Evolutionary conservation across 2,329 filamentous ascomycete genomes (phyloP), one percentile per base, ranked within the genome.

Genomic region (Leptodontidium sp.): DNA sequence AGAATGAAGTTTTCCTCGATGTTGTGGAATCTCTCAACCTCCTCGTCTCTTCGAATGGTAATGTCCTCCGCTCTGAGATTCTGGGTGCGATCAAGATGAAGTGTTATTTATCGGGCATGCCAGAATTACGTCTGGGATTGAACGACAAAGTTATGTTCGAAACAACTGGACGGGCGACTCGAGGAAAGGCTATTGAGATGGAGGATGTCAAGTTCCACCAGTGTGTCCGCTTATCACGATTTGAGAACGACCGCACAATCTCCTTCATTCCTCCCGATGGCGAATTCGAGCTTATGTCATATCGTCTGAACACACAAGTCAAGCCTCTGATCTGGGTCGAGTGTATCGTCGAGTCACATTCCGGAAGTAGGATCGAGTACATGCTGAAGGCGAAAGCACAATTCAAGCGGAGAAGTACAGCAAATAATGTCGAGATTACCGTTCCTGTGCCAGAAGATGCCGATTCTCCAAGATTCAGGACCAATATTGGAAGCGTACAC

Each of bases 101-200:
- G 83, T 99, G 96, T 83, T 99, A 99, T 79, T 86, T 99, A 17
- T 97, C 93, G 58, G 96, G 96, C 68, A 99, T 99, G 96, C 96
- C 96, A 12, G 96, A 99, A 82, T 82, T 99, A 77, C 91, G 96
- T 35, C 82, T 99, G 62, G 96, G 96, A 4, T 83, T 99, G 78
- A 99, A 99, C 84, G 96, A 99, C 85, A 99, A 99, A 83, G 96
- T 93, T 81, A 99, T 99, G 96, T 99, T 99, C 78, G 96, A 99
- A 83, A 97, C 94, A 4, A 99, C 96, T 0, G 96, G 96, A 35
- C 88, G 96, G 70, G 93, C 95, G 17, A 98, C 95, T 50, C 86
- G 96, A 77, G 96, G 96, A 70, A 99, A 99, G 82, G 93, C 96
- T 11, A 96, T 99, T 72, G 96, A 99, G 83, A 99, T 99, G 96